Percentiles rank a stretch among this genome's conserved stretches.
phyloP scores from a whole-genome alignment of 2,329 filamentous ascomycete genomes.

The Trichoderma hamatum region DNA sequence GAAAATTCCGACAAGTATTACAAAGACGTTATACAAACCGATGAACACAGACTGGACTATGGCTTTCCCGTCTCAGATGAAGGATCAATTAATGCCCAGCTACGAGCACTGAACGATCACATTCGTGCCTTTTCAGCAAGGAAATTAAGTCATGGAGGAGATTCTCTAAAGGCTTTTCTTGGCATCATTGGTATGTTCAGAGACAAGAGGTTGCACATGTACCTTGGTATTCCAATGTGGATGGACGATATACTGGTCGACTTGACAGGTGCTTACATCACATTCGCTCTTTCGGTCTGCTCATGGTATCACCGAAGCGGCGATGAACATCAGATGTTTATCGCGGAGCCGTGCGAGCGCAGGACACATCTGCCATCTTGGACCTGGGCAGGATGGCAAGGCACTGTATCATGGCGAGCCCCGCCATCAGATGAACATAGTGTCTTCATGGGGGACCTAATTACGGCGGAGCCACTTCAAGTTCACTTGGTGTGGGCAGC shows the following conservation, averaged over 20 bases:
- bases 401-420: slow-evolving; percentile 24
- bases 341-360: slow-evolving; percentile 18
- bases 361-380: slow-evolving; percentile 22
- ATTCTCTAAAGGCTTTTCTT: slow-evolving; percentile 23
- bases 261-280: slow-evolving; percentile 20
- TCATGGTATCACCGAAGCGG: slow-evolving; percentile 26
- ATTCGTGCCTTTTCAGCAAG: slow-evolving; percentile 24
- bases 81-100: not conserved
- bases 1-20: not conserved
- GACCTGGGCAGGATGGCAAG: slow-evolving; percentile 26
- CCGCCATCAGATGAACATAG: slow-evolving; percentile 25
- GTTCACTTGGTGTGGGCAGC: slow-evolving; percentile 23
- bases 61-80: slow-evolving; percentile 8
- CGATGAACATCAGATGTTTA: slow-evolving; percentile 10
- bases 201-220: slow-evolving; percentile 18
- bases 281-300: slow-evolving; percentile 20
- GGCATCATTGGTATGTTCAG: slow-evolving; percentile 25
- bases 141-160: slow-evolving; percentile 2
- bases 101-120: slow-evolving; percentile 15
- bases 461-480: not conserved
- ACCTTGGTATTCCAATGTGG: slow-evolving; percentile 26
- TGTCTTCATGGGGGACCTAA: slow-evolving; percentile 18
- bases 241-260: slow-evolving; percentile 13
- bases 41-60: slow-evolving; percentile 20
- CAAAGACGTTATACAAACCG: not conserved